Conservation (phyloP, 1,284 basidiomycete genomes). For the Termitomyces sp. region DNA sequence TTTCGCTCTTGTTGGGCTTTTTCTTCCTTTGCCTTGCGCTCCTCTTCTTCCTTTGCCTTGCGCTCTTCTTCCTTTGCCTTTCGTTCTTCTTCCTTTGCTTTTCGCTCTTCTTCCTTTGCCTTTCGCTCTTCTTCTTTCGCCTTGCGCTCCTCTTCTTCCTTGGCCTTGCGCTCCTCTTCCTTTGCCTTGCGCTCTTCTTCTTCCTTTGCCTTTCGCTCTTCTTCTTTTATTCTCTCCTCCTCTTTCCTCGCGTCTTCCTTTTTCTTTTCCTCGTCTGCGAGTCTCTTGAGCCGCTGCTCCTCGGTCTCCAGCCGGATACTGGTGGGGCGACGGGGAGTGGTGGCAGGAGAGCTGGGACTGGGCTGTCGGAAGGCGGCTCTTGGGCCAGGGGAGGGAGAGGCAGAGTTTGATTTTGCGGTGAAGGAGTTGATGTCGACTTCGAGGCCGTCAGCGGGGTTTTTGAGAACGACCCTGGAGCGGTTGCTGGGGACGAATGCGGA, state of each 20-base stretch:
- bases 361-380: conserved; percentile 28
- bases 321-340: conserved; percentile 34
- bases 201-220: conserved; percentile 42
- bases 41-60: conserved; percentile 30
- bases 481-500: conserved; percentile 55
- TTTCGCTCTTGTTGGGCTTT: conserved; percentile 18
- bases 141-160: conserved; percentile 26
- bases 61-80: conserved; percentile 29
- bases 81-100: conserved; percentile 22
- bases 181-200: conserved; percentile 34
- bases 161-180: no score
- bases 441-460: conserved; percentile 50
- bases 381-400: conserved; percentile 37
- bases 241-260: conserved; percentile 35
- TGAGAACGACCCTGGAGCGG: conserved; percentile 43
- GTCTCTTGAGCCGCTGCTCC: conserved; percentile 46
- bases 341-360: conserved; percentile 25
- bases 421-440: conserved; percentile 54
- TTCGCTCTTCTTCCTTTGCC: conserved; percentile 41
- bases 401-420: conserved; percentile 36
- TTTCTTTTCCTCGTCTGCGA: conserved; percentile 44
- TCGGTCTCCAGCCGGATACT: conserved; percentile 52
- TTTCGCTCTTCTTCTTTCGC: conserved; percentile 35
- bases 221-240: conserved; percentile 31
- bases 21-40: conserved; percentile 27